phyloP scores from a whole-genome alignment of 148 eudicot genomes.

The Camellia japonica region DNA sequence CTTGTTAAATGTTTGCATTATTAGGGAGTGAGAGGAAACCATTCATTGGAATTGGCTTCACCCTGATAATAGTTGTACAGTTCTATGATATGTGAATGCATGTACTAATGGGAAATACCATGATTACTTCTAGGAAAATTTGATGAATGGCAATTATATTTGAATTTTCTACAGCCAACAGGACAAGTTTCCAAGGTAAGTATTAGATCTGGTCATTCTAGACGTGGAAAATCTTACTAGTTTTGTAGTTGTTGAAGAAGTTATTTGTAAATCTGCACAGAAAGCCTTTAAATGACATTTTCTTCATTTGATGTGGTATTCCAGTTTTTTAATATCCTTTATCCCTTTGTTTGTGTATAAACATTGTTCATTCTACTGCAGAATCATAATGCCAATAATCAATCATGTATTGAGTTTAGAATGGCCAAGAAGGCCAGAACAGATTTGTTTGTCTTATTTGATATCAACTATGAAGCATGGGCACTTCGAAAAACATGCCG shows the following conservation, averaged over 20 bases:
- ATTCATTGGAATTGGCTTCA: background rate
- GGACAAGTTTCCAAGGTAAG: background rate
- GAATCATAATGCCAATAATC: background rate
- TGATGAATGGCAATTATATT: background rate
- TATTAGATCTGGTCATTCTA: conserved; percentile 1
- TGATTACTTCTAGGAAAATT: background rate
- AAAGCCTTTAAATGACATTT: background rate
- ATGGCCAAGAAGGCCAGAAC: background rate
- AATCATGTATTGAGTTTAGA: background rate
- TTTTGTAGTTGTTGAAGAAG: background rate
- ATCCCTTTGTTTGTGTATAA: background rate
- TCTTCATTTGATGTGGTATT: background rate
- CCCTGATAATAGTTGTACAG: background rate
- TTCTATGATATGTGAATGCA: background rate
- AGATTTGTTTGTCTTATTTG: background rate
- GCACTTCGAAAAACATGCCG: too few species aligned
- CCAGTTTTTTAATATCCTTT: background rate
- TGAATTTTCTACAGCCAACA: background rate
- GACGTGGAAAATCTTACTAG: background rate
- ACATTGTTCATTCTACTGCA: background rate
- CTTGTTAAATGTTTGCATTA: background rate
- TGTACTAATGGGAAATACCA: background rate
- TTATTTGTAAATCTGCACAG: background rate
- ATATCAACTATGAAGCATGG: background rate
- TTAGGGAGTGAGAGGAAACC: background rate